Evolutionary conservation across 31 red algal genomes (phyloP), one percentile per base, ranked within the genome.

Genomic region (Odonthalia washingtoniensis): DNA sequence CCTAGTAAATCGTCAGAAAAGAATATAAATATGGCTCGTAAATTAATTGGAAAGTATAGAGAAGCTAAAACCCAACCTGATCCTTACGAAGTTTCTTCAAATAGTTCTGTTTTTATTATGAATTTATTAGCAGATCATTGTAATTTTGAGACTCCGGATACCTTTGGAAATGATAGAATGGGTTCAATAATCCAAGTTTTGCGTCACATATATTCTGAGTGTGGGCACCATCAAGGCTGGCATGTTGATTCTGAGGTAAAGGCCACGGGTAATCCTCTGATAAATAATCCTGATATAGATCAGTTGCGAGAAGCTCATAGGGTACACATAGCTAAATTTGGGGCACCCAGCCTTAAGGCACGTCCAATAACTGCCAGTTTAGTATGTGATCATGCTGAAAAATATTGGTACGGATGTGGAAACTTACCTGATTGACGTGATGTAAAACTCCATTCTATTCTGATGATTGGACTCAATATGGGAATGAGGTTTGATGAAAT

Each of bases 121-220:
- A 80, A 80, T 80, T 52, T 80, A 37, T 38, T 80, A 1, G 77
- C 46, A 38, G 77, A 80, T 57, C 61, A 80, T 64, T 80, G 77
- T 31, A 31, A 37, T 41, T 65, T 80, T 80, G 77, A 52, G 9
- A 65, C 77, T 24, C 18, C 26, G 37, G 12, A 80, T 38, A 14
- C 77, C 1, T 26, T 83, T 4, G 41, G 70, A 32, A 83, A 83
- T 62, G 40, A 72, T 83, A 70, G 14, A 30, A 70, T 70, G 67
- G 67, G 67, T 18, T 6, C 67, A 36, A 12, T 70, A 26, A 36
- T n/a, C 40, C 26, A 80, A 65, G 52, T 44, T 36, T 39, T 65
- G n/a, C 35, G 80, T 17, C 31, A 67, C 46, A 3, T 83, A 26
- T 83, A 83, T 32, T 72, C 64, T 41, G 40, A 83, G 40, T 41